Base-by-base conservation (phyloP, 495 filamentous ascomycete species). In the Daldinia caldariorum region DNA sequence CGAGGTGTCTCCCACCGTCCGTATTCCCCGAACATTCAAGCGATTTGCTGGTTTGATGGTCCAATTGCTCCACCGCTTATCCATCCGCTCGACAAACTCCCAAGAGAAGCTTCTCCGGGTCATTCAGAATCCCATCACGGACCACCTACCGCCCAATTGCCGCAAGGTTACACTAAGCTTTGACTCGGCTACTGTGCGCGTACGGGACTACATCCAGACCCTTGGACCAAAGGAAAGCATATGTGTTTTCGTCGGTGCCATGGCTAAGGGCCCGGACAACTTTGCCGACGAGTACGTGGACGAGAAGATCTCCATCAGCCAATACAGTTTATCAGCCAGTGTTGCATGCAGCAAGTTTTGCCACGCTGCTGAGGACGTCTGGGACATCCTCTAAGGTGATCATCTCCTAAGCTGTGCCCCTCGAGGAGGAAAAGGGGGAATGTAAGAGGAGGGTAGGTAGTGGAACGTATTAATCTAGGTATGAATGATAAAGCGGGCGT, bases 261-360 rank as follows among this genome's bases (percentile, higher is more conserved):
- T 99, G 94, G 95, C 95, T 64, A 98, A 97, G 81, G 95, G 95
- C 7, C 84, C 88, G 31, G 95, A 99, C 77, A 93, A 95, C 80
- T 99, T 99, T 76, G 95, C 95, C 56, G 95, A 99, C 76, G 83
- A 86, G 39, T 94, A 90, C 82, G 95, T 97, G 72, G 95, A 99
- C 78, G 95, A 99, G 78, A 90, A 94, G 70, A 97, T 99, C 81
- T 91, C 92, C 72, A 97, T 99, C 81, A 97, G 95, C 83, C 97
- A 97, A 79, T 99, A 91, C 87, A 97, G 92, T 79, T 85, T 99
- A 50, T 96, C 92, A 75, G 95, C 95, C 51, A 97, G 93, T 83
- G 94, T 99, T 34, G 95, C 95, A 37, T 99, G 95, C 84, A 96
- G 94, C 84, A 98, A 97, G 81, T 97, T 99, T 83, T 97, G 95